phyloP scores from a whole-genome alignment of 202 grass and related monocot species.

The Digitaria exilis region DNA sequence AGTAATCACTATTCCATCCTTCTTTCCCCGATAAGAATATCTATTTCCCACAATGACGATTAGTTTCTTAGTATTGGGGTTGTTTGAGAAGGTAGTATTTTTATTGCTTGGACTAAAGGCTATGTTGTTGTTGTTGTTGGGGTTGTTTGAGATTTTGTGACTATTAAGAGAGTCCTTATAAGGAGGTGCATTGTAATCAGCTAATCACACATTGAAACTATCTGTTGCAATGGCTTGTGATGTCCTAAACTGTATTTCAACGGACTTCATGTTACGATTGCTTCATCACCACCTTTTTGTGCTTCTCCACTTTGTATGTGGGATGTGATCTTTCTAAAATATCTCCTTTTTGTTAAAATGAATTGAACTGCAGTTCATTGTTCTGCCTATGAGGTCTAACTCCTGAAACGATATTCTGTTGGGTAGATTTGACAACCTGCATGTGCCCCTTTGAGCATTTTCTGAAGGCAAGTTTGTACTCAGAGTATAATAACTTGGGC shows the following conservation, averaged over 20 bases:
- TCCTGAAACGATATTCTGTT: constrained; percentile 20
- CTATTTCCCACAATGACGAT: neutral
- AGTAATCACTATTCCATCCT: neutral
- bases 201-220: neutral
- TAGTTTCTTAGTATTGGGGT: neutral
- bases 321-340: neutral
- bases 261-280: neutral
- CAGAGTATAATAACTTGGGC: constrained; percentile 21
- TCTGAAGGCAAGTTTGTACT: neutral
- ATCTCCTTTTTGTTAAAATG: neutral
- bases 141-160: neutral
- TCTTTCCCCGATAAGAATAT: neutral
- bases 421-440: neutral
- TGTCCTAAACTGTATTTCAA: constrained; percentile 6
- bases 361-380: neutral
- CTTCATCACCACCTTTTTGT: neutral
- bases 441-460: constrained; percentile 11
- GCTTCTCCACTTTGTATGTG: constrained; percentile 4
- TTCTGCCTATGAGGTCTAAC: neutral
- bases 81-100: no score
- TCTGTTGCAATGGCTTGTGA: neutral
- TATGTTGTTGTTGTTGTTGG: no score
- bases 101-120: no score
- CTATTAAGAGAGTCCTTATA: neutral
- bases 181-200: neutral